Evolutionary conservation across 192 early-diverging fungal species (phyloP).

Genomic region (Backusella luteola): DNA sequence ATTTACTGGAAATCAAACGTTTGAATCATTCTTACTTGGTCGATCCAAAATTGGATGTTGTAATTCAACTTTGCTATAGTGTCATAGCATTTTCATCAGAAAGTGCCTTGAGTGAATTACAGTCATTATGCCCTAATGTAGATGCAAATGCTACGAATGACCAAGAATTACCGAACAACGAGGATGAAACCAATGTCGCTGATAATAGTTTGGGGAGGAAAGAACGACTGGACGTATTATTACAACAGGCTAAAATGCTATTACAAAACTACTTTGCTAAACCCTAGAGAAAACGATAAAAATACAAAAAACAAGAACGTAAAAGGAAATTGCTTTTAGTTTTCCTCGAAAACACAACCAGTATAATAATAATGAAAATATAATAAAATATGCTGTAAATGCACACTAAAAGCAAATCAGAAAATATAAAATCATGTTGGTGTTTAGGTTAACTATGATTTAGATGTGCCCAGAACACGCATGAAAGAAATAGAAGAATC

Average conservation of each 20-base stretch:
- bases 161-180: neutral
- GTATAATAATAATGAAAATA: neutral
- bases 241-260: neutral
- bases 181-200: constrained; percentile 2
- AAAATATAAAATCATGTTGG: neutral
- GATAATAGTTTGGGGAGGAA: neutral
- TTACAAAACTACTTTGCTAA: neutral
- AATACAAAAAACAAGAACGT: neutral
- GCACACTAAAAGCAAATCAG: neutral
- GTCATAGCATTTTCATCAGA: neutral
- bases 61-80: neutral
- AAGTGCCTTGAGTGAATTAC: neutral
- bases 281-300: neutral
- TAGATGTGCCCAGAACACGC: neutral
- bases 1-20: neutral
- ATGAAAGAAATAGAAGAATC: neutral
- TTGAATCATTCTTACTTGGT: neutral
- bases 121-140: neutral
- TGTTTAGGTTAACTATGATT: neutral
- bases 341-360: neutral
- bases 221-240: neutral
- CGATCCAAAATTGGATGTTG: neutral
- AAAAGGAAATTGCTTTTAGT: neutral
- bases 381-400: neutral
- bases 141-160: neutral